A percentile compares a stretch with the other conserved stretches of the same genome.
Evolutionary conservation across 108 stramenopile species (phyloP).

Genomic region (Fragilaria crotonensis): DNA sequence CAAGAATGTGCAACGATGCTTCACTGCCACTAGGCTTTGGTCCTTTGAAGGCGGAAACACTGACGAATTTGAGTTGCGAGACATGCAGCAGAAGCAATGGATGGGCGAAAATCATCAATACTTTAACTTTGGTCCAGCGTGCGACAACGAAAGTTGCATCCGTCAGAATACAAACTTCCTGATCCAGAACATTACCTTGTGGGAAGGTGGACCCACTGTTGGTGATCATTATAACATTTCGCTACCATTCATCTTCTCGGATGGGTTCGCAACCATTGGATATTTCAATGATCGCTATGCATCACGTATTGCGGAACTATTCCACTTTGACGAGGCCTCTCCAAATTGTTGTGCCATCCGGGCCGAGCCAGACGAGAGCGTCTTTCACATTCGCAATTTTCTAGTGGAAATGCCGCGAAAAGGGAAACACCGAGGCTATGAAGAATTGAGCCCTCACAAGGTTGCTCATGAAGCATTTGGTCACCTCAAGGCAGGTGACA

Average conservation of each 20-base stretch:
- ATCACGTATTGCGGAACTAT: background rate
- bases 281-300: slow-evolving; percentile 1
- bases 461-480: slow-evolving; percentile 27
- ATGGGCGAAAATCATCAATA: background rate
- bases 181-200: background rate
- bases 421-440: slow-evolving; percentile 32
- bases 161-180: background rate
- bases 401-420: slow-evolving; percentile 34
- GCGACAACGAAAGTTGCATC: background rate
- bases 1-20: background rate
- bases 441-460: slow-evolving; percentile 39
- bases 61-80: background rate
- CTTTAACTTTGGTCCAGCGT: background rate
- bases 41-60: background rate
- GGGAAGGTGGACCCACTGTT: background rate
- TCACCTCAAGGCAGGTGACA: slow-evolving; percentile 29
- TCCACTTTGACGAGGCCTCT: background rate
- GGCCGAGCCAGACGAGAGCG: background rate
- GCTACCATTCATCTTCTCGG: background rate
- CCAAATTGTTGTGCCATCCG: background rate
- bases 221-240: background rate
- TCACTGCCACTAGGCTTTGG: background rate
- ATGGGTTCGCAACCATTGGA: background rate
- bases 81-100: slow-evolving; percentile 3
- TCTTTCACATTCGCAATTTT: slow-evolving; percentile 48